These are phyloP conservation scores for Danielozyma ontarioensis DNA, from an alignment of 805 yeast genomes.

Conservation along the genomic window DNA sequence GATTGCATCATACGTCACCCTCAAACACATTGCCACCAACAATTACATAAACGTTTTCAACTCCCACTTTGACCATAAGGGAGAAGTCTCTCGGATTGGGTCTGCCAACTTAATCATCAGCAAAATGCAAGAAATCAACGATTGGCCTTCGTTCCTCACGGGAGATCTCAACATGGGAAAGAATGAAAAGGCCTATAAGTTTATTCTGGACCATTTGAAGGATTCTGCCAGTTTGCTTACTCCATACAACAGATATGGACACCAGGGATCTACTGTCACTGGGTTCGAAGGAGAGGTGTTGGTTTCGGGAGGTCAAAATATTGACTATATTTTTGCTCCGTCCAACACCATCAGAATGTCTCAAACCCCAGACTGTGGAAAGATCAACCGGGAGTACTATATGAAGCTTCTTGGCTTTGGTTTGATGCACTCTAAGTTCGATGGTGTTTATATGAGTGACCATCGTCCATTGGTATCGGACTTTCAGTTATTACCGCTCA, in stretches of 20 bases:
- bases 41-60: constrained; percentile 13
- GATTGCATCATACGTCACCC: constrained; percentile 13
- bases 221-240: constrained; percentile 18
- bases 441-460: constrained; percentile 29
- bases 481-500: constrained; percentile 4
- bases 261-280: constrained; percentile 24
- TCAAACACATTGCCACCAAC: constrained; percentile 6
- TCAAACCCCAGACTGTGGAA: constrained; percentile 10
- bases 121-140: constrained; percentile 8
- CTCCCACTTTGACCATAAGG: constrained; percentile 16
- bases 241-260: constrained; percentile 22
- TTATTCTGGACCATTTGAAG: constrained; percentile 7
- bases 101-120: constrained; percentile 6
- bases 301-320: constrained; percentile 21
- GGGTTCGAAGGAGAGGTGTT: constrained; percentile 26
- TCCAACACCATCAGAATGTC: constrained; percentile 11
- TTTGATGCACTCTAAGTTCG: constrained; percentile 27
- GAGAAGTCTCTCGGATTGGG: constrained; percentile 7
- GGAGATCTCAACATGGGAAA: constrained; percentile 27
- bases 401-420: constrained; percentile 21
- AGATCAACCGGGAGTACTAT: constrained; percentile 5
- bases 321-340: constrained; percentile 30
- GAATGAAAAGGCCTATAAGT: constrained; percentile 13
- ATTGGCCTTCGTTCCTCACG: constrained; percentile 27
- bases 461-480: constrained; percentile 33